A percentile compares a stretch with the other conserved stretches of the same genome.
Conservation (phyloP, 441 rosid species). For the Erodium moschatum region DNA sequence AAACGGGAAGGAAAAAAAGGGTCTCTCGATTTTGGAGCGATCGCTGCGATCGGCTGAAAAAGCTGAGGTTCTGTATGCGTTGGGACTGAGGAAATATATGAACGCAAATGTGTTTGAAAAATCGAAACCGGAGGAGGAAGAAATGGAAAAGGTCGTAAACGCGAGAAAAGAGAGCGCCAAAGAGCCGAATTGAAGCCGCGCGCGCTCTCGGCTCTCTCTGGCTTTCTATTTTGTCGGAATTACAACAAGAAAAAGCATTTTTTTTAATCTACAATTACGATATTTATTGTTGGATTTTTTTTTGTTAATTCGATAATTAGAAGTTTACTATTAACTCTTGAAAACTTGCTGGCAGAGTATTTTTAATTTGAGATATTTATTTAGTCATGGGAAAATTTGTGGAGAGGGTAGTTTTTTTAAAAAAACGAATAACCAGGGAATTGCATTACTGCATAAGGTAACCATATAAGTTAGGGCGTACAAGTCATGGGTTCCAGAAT, state of each 20-base stretch:
- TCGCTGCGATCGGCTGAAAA: slow-evolving; percentile 5
- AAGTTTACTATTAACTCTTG: too few species aligned
- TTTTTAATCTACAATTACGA: too few species aligned
- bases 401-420: too few species aligned
- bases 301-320: too few species aligned
- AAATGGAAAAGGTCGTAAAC: neutral
- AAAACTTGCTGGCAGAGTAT: too few species aligned
- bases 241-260: neutral
- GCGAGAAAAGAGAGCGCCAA: slow-evolving; percentile 6
- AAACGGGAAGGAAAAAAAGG: neutral
- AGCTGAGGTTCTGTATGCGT: neutral
- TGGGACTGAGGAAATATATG: neutral
- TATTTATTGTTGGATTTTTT: neutral
- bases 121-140: neutral
- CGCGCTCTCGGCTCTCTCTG: neutral
- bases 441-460: too few species aligned
- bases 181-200: neutral
- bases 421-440: too few species aligned
- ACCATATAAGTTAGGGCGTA: too few species aligned
- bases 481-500: too few species aligned
- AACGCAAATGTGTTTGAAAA: slow-evolving; percentile 2
- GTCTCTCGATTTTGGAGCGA: neutral
- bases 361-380: too few species aligned
- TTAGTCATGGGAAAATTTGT: too few species aligned
- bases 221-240: neutral